Percentiles rank a stretch among this genome's conserved stretches.
These are phyloP conservation scores for Myriangium duriaei DNA, from an alignment of 2,329 filamentous ascomycete genomes.

Conservation along the genomic window DNA sequence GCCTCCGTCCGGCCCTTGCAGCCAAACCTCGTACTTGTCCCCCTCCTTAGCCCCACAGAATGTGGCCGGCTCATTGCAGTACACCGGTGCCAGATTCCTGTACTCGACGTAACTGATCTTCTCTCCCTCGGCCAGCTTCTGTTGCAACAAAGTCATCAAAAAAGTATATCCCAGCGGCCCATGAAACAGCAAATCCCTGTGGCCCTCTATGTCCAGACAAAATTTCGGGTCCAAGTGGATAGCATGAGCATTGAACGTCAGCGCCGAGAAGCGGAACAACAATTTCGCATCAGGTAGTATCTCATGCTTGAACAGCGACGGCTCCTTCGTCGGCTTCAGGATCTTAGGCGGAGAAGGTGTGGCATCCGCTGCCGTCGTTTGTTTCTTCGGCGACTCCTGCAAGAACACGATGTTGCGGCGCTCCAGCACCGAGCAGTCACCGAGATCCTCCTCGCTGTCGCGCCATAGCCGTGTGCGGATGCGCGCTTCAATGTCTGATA, in stretches of 20 bases:
- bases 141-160: slow-evolving; percentile 55
- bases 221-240: slow-evolving; percentile 76
- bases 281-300: slow-evolving; percentile 57
- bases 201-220: slow-evolving; percentile 58
- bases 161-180: slow-evolving; percentile 71
- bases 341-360: slow-evolving; percentile 24
- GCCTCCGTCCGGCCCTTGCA: slow-evolving; percentile 28
- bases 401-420: slow-evolving; percentile 53
- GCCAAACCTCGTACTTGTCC: slow-evolving; percentile 29
- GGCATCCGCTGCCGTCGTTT: slow-evolving; percentile 22
- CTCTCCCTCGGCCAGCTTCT: slow-evolving; percentile 35
- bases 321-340: slow-evolving; percentile 34
- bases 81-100: slow-evolving; percentile 69
- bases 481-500: slow-evolving; percentile 17
- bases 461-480: slow-evolving; percentile 33
- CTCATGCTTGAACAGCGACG: slow-evolving; percentile 41
- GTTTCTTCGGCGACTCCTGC: slow-evolving; percentile 33
- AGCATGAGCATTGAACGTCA: slow-evolving; percentile 83
- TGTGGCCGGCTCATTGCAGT: slow-evolving; percentile 56
- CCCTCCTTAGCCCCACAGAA: slow-evolving; percentile 50
- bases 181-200: slow-evolving; percentile 67
- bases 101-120: slow-evolving; percentile 54
- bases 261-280: slow-evolving; percentile 79
- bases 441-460: slow-evolving; percentile 29
- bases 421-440: slow-evolving; percentile 41